Percentiles rank a stretch among this genome's conserved stretches.
Conservation (phyloP, 2,329 filamentous ascomycete genomes). For the Pyricularia grisea region DNA sequence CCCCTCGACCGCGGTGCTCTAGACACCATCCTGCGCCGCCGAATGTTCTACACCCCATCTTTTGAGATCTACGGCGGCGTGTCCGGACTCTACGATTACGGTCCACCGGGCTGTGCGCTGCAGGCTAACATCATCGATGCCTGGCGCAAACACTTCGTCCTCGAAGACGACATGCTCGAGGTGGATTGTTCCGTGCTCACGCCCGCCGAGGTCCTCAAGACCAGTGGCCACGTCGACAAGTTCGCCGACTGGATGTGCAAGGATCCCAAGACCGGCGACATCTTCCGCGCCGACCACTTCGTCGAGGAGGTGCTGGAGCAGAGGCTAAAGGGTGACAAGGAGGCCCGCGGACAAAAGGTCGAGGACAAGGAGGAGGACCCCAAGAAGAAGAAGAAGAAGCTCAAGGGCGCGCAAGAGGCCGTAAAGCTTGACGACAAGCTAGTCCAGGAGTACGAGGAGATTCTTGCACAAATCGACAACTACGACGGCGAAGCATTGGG, state of each 20-base stretch:
- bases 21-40: constrained; percentile 77
- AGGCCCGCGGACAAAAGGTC: constrained; percentile 76
- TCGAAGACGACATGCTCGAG: constrained; percentile 92
- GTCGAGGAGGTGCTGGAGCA: constrained; percentile 89
- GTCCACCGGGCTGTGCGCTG: constrained; percentile 76
- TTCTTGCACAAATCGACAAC: constrained; percentile 90
- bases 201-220: constrained; percentile 88
- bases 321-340: constrained; percentile 81
- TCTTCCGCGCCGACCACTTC: constrained; percentile 90
- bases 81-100: constrained; percentile 86
- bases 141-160: constrained; percentile 90
- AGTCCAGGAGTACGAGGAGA: constrained; percentile 82
- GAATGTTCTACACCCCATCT: constrained; percentile 88
- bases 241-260: constrained; percentile 99
- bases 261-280: constrained; percentile 94
- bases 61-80: constrained; percentile 95
- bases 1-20: constrained; percentile 74
- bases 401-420: constrained; percentile 70
- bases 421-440: constrained; percentile 82
- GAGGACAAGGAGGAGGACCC: constrained; percentile 52
- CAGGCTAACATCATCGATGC: constrained; percentile 80
- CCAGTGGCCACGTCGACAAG: constrained; percentile 92
- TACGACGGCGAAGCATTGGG: constrained; percentile 82
- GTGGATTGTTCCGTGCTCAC: constrained; percentile 92
- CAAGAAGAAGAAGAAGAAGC: constrained; percentile 64